Base-by-base conservation (phyloP, 148 eudicot species). In the Camellia granthamiana region DNA sequence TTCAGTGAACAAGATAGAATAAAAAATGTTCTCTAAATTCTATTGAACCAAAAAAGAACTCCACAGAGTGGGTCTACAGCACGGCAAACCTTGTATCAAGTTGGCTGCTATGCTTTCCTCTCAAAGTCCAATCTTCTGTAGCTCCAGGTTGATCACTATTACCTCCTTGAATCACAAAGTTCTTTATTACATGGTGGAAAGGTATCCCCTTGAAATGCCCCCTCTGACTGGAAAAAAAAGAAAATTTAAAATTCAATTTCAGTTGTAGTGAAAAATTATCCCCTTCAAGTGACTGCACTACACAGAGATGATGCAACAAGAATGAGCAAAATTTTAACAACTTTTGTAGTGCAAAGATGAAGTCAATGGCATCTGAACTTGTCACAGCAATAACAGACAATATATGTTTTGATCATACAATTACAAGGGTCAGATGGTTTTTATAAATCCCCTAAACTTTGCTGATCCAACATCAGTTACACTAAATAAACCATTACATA, bases 161-260 rank as follows among this genome's bases (percentile, higher is more conserved):
- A 75, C 99, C 94, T 76, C 97, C 97, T 86, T 93, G 99, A 78
- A 96, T 89, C 60, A 96, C 91, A 81, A 92, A 93, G 86, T 96
- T 86, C 86, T 96, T 96, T 74, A 96, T 88, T 78, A 96, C 98
- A 70, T 91, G 95, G 85, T 84, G 87, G 77, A 96, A 96, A 23
- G 76, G 95, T 98, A 96, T 96, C 73, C 92, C 99, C 82, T 93
- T 96, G 82, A 96, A 93, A 82, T 86, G 86, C 55, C 95, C 98
- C 68, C 90, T 91, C 81, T 88, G 88, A 84, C 99, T 96, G 97
- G 72, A 87, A 81, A 85, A 82, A 55, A 21, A 83, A 66, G 47
- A 52, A 43, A 76, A 60, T 47, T 21, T 16, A 1, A 15, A 14
- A 0, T n/a, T 75, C 44, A 16, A 54, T 69, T 58, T 30, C 38